These are phyloP conservation scores for Debaryomyces singareniensis DNA, from an alignment of 1,139 yeast species.

Conservation along the genomic window DNA sequence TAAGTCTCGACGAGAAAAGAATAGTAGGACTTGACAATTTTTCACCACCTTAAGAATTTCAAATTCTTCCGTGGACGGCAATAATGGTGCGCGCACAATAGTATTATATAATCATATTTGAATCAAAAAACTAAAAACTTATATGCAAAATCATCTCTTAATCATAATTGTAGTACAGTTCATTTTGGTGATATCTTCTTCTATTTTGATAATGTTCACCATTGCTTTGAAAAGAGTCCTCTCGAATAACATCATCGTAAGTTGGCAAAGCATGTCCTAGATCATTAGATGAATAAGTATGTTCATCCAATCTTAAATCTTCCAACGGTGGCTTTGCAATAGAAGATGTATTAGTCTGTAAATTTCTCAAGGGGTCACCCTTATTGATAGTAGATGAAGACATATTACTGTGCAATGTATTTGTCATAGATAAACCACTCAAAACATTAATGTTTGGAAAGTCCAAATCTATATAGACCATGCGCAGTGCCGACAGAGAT, in stretches of 20 bases:
- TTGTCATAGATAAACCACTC: constrained; percentile 34
- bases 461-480: constrained; percentile 26
- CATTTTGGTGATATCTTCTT: constrained; percentile 32
- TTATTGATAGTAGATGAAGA: constrained; percentile 2
- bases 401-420: constrained; percentile 15
- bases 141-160: no score
- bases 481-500: constrained; percentile 12
- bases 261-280: constrained; percentile 18
- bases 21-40: constrained; percentile 8
- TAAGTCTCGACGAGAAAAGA: background rate
- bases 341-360: background rate
- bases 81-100: constrained; percentile 1
- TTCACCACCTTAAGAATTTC: constrained; percentile 12
- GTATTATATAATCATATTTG: constrained; percentile 4
- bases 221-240: constrained; percentile 18
- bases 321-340: background rate
- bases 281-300: constrained; percentile 3
- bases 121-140: constrained; percentile 8
- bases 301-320: no score
- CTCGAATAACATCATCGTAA: constrained; percentile 30
- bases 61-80: constrained; percentile 4
- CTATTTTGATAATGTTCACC: constrained; percentile 25
- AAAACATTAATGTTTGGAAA: constrained; percentile 33
- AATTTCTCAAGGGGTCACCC: no score
- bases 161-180: constrained; percentile 24